Evolutionary conservation across 768 basidiomycete genomes (phyloP).

Genomic region (Chalciporus pseudorubinellus): DNA sequence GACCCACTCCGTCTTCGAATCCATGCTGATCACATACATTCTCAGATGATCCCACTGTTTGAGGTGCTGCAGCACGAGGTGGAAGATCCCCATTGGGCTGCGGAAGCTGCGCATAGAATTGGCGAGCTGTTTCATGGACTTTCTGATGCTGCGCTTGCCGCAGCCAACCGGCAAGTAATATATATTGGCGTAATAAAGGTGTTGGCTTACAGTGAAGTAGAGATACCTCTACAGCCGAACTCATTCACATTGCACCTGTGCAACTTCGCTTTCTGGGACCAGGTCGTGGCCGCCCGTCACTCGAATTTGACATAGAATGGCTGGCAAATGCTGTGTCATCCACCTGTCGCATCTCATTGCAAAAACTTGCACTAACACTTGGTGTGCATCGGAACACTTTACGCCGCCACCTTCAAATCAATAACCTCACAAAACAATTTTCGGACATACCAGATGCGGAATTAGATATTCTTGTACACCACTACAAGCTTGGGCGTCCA

Average conservation of each 20-base stretch:
- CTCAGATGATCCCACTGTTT: slow-evolving; percentile 8
- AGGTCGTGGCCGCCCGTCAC: not conserved
- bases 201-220: not conserved
- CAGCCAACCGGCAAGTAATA: not conserved
- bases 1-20: slow-evolving; percentile 14
- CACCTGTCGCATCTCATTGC: not conserved
- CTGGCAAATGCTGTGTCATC: slow-evolving; percentile 1
- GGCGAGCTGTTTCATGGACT: not conserved
- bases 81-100: not conserved
- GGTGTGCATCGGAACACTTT: slow-evolving; percentile 18
- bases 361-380: not conserved
- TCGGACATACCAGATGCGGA: slow-evolving; percentile 16
- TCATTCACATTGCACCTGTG: not conserved
- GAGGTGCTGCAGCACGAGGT: slow-evolving; percentile 10
- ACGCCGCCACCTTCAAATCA: slow-evolving; percentile 4
- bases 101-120: not conserved
- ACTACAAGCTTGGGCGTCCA: slow-evolving; percentile 12
- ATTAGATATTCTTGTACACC: slow-evolving; percentile 14
- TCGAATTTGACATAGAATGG: not conserved
- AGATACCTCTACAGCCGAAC: not conserved
- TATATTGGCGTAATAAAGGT: not conserved
- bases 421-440: slow-evolving; percentile 9
- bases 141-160: not conserved
- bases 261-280: not conserved
- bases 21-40: slow-evolving; percentile 14